Evolutionary conservation across 202 grass and related monocot genomes (phyloP).

Genomic region (Saccharum hybrid): DNA sequence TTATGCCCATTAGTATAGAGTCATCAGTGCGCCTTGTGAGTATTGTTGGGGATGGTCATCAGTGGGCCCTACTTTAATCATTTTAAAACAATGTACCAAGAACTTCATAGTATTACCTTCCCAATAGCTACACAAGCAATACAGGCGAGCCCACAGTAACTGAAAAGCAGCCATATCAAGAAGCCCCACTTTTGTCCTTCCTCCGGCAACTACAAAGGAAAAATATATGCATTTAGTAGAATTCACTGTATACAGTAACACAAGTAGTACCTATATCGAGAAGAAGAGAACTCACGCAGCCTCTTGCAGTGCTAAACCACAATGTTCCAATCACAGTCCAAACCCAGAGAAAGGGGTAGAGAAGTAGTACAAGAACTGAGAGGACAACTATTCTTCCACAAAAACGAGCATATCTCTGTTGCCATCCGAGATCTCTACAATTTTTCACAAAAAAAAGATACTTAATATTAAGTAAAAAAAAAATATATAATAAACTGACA

Average conservation of each 20-base stretch:
- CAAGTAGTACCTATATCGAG: neutral
- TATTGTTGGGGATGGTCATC: no score
- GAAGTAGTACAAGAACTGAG: conserved; percentile 86
- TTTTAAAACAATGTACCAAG: neutral
- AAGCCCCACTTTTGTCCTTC: conserved; percentile 99
- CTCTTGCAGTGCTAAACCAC: conserved; percentile 91
- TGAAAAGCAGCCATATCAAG: conserved; percentile 97
- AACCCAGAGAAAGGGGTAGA: conserved; percentile 95
- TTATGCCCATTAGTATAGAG: conserved; percentile 11
- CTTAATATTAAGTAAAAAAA: neutral
- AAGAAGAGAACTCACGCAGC: conserved; percentile 71
- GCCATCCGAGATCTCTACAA: conserved; percentile 92
- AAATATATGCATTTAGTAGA: conserved; percentile 30
- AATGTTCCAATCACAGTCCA: conserved; percentile 98
- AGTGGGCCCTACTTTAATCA: neutral
- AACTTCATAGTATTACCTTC: conserved; percentile 63
- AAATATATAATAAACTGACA: neutral
- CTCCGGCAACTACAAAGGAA: conserved; percentile 67
- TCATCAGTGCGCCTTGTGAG: neutral
- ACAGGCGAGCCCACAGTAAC: conserved; percentile 85
- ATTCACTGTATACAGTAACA: conserved; percentile 11
- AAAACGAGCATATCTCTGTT: conserved; percentile 92
- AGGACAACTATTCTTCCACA: conserved; percentile 91
- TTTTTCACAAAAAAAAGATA: neutral
- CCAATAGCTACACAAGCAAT: conserved; percentile 88